Evolutionary conservation across 202 grass and related monocot genomes (phyloP), one percentile per base, ranked within the genome.

Genomic region (Hordeum pubiflorum): DNA sequence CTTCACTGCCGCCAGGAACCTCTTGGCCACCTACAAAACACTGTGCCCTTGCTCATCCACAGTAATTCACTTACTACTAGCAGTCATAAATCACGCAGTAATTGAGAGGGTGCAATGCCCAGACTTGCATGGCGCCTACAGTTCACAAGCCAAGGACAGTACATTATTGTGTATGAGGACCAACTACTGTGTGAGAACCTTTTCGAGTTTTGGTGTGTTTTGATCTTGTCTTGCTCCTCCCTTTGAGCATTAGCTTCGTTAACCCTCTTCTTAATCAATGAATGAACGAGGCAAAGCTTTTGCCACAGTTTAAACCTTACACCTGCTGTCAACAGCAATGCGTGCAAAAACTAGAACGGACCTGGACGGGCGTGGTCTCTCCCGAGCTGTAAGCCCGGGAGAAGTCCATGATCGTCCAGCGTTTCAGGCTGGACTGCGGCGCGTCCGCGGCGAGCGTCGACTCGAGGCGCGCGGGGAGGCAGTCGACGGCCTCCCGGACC

Each of bases 391-490:
- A 98, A 1, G 95, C 90, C 59, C 78, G 75, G 43, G 57, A 15
- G 69, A 98, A 94, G 68, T 98, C 95, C 60, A 54, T 78, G 63
- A 95, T 82, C 23, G 92, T 95, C 95, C 92, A 90, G 6, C 95
- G 82, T 55, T 58, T 86, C 26, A 89, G 89, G 9, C 74, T 71
- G 8, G 37, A 41, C 63, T 21, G 7, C 32, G 81, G 18, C 11
- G 63, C 20, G 56, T 33, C 67, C 17, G 0, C 70, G 75, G 65
- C 10, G 23, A 88, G 58, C 3, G 63, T 63, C 10, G 84, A 75
- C 15, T 93, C 89, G 34, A 91, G 81, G n/a, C 48, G 59, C 7
- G 64, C 59, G 9, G 95, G 92, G 36, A 99, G 90, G 77, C 95
- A 98, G 63, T 72, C 17, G 54, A 84, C 63, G 37, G 88, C 95